phyloP scores from a whole-genome alignment of 129 eudicot genomes.

The Cynara cardunculus region DNA sequence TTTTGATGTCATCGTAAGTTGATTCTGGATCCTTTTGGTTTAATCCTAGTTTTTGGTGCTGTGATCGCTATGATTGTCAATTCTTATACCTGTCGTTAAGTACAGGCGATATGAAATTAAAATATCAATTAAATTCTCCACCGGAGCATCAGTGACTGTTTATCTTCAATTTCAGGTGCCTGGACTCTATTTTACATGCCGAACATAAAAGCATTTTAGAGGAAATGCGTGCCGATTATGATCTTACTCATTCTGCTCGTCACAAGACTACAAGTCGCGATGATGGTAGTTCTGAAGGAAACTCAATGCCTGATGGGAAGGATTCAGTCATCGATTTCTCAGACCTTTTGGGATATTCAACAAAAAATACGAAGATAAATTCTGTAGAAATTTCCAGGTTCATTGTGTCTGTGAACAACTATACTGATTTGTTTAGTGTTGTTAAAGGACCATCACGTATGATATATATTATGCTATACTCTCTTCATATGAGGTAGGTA shows the following conservation, averaged over 20 bases:
- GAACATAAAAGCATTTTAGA: conserved; percentile 85
- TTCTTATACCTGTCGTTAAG: neutral
- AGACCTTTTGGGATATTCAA: conserved; percentile 27
- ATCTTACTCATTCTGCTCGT: conserved; percentile 39
- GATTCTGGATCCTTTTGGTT: neutral
- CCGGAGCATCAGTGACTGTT: neutral
- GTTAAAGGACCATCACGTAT: neutral
- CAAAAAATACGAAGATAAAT: conserved; percentile 23
- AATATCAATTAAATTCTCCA: neutral
- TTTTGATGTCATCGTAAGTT: conserved; percentile 54
- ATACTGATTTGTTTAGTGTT: neutral
- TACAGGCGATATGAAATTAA: neutral
- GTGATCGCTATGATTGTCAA: neutral
- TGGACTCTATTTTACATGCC: conserved; percentile 93
- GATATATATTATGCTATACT: neutral
- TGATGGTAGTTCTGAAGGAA: conserved; percentile 19
- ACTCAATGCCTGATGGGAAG: conserved; percentile 6
- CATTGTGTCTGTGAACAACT: neutral
- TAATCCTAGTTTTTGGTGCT: neutral
- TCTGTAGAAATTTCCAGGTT: conserved; percentile 45
- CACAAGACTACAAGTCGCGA: conserved; percentile 8
- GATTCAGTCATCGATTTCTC: conserved; percentile 32
- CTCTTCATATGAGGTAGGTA: too few species aligned
- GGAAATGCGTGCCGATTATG: conserved; percentile 87
- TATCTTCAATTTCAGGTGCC: conserved; percentile 48